A percentile compares a stretch with the other conserved stretches of the same genome.
phyloP scores from a whole-genome alignment of 192 early-diverging fungal genomes.

The Coemansia sp. region DNA sequence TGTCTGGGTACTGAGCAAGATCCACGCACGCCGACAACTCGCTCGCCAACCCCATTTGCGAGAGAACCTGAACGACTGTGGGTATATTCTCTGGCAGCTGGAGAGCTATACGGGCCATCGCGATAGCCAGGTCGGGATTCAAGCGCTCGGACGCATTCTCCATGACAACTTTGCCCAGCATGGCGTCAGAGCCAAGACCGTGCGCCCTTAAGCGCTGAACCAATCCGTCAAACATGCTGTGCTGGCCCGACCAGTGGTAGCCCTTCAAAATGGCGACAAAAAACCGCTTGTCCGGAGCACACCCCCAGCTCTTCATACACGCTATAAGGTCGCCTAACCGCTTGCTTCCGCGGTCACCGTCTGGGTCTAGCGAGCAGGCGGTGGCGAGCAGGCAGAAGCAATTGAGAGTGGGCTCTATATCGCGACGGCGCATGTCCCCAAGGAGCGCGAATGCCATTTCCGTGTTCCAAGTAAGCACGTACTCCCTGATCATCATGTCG shows the following conservation, averaged over 20 bases:
- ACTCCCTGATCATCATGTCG: slow-evolving; percentile 27
- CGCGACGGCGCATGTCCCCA: slow-evolving; percentile 18
- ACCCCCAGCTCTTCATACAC: slow-evolving; percentile 41
- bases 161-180: slow-evolving; percentile 26
- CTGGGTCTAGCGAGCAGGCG: slow-evolving; percentile 20
- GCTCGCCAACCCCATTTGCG: slow-evolving; percentile 10
- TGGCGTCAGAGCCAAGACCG: slow-evolving; percentile 3
- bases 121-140: background rate
- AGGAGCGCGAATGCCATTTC: slow-evolving; percentile 37
- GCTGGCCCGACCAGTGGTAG: slow-evolving; percentile 32
- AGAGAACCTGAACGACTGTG: slow-evolving; percentile 20
- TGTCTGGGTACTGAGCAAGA: slow-evolving; percentile 22
- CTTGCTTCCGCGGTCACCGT: slow-evolving; percentile 11
- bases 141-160: slow-evolving; percentile 28
- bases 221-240: slow-evolving; percentile 46
- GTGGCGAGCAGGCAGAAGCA: slow-evolving; percentile 24
- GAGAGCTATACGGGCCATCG: slow-evolving; percentile 18
- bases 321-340: slow-evolving; percentile 24
- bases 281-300: slow-evolving; percentile 21
- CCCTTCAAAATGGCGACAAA: slow-evolving; percentile 38
- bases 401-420: background rate
- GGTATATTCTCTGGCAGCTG: slow-evolving; percentile 3
- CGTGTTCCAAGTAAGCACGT: slow-evolving; percentile 24
- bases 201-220: slow-evolving; percentile 22
- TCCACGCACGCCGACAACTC: slow-evolving; percentile 10